Conservation (phyloP, 768 basidiomycete species). For the Kwoniella dejecticola region DNA sequence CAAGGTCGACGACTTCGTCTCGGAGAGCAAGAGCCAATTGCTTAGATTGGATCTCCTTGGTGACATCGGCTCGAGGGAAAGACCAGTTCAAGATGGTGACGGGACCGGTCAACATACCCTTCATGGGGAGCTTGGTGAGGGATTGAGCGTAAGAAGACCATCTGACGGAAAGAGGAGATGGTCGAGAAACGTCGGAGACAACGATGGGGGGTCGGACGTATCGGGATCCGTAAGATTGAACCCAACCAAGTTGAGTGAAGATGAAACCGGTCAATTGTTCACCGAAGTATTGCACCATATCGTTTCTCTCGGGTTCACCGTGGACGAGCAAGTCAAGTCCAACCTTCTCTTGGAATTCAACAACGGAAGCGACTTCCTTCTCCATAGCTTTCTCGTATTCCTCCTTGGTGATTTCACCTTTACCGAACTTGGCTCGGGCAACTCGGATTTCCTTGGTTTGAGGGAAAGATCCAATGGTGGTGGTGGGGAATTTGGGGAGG, state of each 20-base stretch:
- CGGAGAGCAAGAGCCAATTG: slow-evolving; percentile 97
- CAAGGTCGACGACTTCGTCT: slow-evolving; percentile 96
- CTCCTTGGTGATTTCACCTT: slow-evolving; percentile 79
- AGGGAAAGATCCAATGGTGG: slow-evolving; percentile 98
- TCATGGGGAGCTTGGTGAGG: slow-evolving; percentile 90
- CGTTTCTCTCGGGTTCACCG: slow-evolving; percentile 97
- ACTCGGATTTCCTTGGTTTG: slow-evolving; percentile 99
- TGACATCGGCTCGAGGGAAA: slow-evolving; percentile 98
- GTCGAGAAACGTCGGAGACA: slow-evolving; percentile 94
- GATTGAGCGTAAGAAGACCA: slow-evolving; percentile 98
- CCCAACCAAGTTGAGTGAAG: slow-evolving; percentile 99
- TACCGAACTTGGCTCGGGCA: slow-evolving; percentile 91
- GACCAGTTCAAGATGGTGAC: slow-evolving; percentile 99
- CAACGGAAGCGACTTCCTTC: slow-evolving; percentile 91
- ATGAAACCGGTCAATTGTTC: slow-evolving; percentile 92
- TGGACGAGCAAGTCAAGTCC: slow-evolving; percentile 97
- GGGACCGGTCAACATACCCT: slow-evolving; percentile 98
- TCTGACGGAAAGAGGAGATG: slow-evolving; percentile 88
- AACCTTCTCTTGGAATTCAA: slow-evolving; percentile 94
- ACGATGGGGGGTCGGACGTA: slow-evolving; percentile 99
- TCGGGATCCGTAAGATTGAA: slow-evolving; percentile 99
- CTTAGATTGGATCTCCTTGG: slow-evolving; percentile 94
- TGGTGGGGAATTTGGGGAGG: slow-evolving; percentile 96
- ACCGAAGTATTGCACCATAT: slow-evolving; percentile 99
- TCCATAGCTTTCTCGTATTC: slow-evolving; percentile 98